Evolutionary conservation across 164 flowering plant genomes (phyloP).

Genomic region (Annona squamosa): DNA sequence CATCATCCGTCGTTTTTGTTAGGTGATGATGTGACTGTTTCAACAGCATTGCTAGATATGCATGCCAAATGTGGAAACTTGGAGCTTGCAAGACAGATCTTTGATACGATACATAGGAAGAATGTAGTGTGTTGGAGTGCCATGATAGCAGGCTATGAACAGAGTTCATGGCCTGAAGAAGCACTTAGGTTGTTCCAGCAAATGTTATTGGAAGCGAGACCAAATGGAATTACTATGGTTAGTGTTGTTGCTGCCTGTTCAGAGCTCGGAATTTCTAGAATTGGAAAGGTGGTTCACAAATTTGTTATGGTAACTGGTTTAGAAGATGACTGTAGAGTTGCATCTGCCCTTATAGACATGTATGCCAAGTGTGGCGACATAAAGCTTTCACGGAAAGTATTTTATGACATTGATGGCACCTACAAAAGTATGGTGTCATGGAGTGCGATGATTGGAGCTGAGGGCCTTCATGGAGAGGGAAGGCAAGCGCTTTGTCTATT

Average conservation of each 20-base stretch:
- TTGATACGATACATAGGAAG: conserved; percentile 14
- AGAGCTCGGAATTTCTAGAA: conserved; percentile 17
- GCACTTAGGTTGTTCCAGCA: conserved; percentile 17
- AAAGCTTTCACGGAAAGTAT: conserved; percentile 16
- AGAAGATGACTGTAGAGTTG: conserved; percentile 9
- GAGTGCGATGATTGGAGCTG: conserved; percentile 30
- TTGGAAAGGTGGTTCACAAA: conserved; percentile 18
- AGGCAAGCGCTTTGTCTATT: conserved; percentile 16
- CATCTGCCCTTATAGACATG: conserved; percentile 69
- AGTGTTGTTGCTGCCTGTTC: conserved; percentile 26
- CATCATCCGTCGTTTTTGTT: conserved; percentile 6
- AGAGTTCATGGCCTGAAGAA: conserved; percentile 13
- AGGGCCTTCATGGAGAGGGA: conserved; percentile 29
- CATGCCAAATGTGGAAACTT: conserved; percentile 20
- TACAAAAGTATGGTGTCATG: conserved; percentile 20
- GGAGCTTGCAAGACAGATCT: conserved; percentile 14
- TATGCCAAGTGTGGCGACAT: conserved; percentile 66
- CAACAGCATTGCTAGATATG: conserved; percentile 27
- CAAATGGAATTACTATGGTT: conserved; percentile 23
- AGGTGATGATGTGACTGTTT: conserved; percentile 11
- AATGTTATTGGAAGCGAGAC: conserved; percentile 19
- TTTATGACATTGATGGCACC: conserved; percentile 4
- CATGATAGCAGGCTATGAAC: conserved; percentile 27
- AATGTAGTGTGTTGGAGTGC: conserved; percentile 34
- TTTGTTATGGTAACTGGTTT: conserved; percentile 14